These are phyloP conservation scores for Dalbergia oliveri DNA, from an alignment of 306 rosid genomes.

Conservation along the genomic window DNA sequence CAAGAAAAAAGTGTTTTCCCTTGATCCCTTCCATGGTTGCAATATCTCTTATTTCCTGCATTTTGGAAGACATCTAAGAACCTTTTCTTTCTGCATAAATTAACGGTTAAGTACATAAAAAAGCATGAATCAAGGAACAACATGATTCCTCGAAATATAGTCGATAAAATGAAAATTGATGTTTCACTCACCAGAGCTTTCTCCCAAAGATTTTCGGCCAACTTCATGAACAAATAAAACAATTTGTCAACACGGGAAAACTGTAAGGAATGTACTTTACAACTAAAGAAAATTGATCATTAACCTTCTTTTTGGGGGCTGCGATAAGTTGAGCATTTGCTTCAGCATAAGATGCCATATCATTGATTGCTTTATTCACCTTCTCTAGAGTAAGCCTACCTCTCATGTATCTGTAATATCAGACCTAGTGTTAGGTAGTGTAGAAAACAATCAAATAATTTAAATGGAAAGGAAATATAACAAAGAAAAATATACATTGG, in stretches of 20 bases:
- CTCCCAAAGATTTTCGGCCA: conserved; percentile 84
- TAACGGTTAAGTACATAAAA: not conserved
- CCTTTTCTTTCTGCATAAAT: conserved; percentile 36
- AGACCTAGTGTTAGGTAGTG: conserved; percentile 22
- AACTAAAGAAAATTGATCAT: conserved; percentile 32
- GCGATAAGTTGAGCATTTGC: conserved; percentile 76
- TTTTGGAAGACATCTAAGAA: conserved; percentile 32
- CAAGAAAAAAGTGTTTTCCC: conserved; percentile 89
- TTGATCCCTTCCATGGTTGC: conserved; percentile 73
- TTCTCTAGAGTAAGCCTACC: conserved; percentile 95
- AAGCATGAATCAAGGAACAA: conserved; percentile 5
- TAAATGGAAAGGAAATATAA: not conserved
- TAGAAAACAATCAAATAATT: not conserved
- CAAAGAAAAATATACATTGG: not conserved
- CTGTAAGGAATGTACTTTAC: conserved; percentile 25
- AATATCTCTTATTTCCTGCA: conserved; percentile 90
- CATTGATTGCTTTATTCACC: conserved; percentile 84
- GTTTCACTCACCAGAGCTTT: conserved; percentile 81
- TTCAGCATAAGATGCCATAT: conserved; percentile 90
- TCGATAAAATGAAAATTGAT: conserved; percentile 17
- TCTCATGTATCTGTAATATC: conserved; percentile 82
- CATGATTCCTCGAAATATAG: not conserved
- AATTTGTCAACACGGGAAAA: conserved; percentile 44
- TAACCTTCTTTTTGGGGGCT: conserved; percentile 88
- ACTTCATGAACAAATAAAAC: conserved; percentile 58